Evolutionary conservation across 352 stramenopile species (phyloP).

Genomic region (Phytopythium mirpurense): DNA sequence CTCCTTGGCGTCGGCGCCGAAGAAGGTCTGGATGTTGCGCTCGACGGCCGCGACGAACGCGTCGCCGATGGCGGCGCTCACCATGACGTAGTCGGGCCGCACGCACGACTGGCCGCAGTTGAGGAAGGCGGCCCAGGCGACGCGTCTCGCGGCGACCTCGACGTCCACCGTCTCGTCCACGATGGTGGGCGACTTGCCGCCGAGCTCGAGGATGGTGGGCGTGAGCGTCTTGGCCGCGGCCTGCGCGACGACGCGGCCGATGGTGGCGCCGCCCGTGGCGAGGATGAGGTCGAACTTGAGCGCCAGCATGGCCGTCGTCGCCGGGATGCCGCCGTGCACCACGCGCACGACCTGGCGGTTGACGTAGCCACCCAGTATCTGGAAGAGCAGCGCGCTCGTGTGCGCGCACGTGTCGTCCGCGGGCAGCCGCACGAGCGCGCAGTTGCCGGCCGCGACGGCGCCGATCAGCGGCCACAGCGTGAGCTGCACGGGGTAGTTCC

Average conservation of each 20-base stretch:
- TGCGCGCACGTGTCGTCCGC: slow-evolving; percentile 67
- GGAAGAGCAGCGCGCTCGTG: slow-evolving; percentile 42
- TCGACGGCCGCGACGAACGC: slow-evolving; percentile 38
- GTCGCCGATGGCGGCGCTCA: slow-evolving; percentile 67
- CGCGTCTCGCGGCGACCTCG: slow-evolving; percentile 53
- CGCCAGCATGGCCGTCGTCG: slow-evolving; percentile 60
- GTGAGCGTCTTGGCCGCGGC: slow-evolving; percentile 92
- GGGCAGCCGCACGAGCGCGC: slow-evolving; percentile 87
- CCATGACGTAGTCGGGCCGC: slow-evolving; percentile 91
- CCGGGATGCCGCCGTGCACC: slow-evolving; percentile 70
- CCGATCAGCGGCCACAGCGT: slow-evolving; percentile 69
- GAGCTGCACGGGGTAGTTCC: slow-evolving; percentile 89
- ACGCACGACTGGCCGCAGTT: slow-evolving; percentile 95
- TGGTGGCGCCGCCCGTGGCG: slow-evolving; percentile 59
- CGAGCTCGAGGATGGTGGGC: slow-evolving; percentile 91
- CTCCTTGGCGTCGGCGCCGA: slow-evolving; percentile 42
- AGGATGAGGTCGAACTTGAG: slow-evolving; percentile 79
- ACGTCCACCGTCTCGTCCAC: slow-evolving; percentile 68
- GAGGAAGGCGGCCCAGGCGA: slow-evolving; percentile 83
- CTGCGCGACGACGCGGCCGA: slow-evolving; percentile 86
- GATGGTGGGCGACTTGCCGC: slow-evolving; percentile 89
- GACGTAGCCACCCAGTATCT: slow-evolving; percentile 49
- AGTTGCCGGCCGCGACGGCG: slow-evolving; percentile 90
- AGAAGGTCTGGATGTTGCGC: slow-evolving; percentile 40
- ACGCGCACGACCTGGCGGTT: slow-evolving; percentile 62